Base-by-base conservation (phyloP, 768 basidiomycete genomes). In the Dacryopinax primogenitus region DNA sequence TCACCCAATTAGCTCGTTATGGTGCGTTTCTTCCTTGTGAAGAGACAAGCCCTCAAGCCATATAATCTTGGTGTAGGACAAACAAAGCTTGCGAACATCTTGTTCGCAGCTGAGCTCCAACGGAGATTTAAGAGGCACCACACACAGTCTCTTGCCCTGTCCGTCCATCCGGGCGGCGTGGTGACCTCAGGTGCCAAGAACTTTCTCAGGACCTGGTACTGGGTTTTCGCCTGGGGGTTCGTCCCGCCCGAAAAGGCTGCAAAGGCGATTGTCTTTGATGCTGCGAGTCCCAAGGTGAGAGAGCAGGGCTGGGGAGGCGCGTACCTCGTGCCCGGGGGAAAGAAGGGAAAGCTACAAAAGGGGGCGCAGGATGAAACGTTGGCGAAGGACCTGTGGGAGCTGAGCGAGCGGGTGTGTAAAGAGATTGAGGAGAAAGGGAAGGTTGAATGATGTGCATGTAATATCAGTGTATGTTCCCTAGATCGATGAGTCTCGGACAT, bases 141-240 rank as follows among this genome's bases (percentile, higher is more conserved):
- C 16, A 69, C 74, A 0, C 74, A 67, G 74, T 78, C 80, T 74
- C 81, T 69, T 3, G 74, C 70, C 26, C 72, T 81, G 18, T 66
- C 78, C 0, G 58, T 81, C 0, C 77, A 81, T 67, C 81, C 81
- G 0, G 81, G 81, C 1, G 65, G 68, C 1, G 76, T 81, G 1
- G 65, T 70, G 21, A 78, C 81, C 26, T 30, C 12, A 26, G 51
- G 51, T 4, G 51, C 51, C 15, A 11, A 21, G 13, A 30, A 58
- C 51, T 9, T 67, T 47, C 62, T 16, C 33, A 67, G 69, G 64
- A 65, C 75, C 21, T 47, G 73, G 37, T 69, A 71, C 1, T 47
- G 67, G 4, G 32, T 69, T 2, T 15, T 70, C 6, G 71, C 65
- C 16, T 73, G 69, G 12, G 69, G 73, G 34, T 67, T 72, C n/a